Base-by-base conservation (phyloP, 768 basidiomycete species). In the Panus rudis region DNA sequence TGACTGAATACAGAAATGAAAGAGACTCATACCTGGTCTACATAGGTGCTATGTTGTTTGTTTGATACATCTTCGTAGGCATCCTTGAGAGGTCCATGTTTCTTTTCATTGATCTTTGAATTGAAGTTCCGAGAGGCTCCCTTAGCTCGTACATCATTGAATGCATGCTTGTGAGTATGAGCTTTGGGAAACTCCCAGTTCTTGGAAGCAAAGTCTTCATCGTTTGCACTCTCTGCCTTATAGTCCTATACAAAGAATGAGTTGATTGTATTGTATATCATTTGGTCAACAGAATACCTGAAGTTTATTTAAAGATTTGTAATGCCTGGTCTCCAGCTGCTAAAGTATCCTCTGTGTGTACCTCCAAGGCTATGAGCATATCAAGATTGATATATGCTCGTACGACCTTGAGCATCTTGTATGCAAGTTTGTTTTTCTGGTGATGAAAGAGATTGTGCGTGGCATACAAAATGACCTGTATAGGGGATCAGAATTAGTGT, bases 321-420 rank as follows among this genome's bases (percentile, higher is more conserved):
- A 3, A 3, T 62, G 39, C 30, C 53, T 57, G 8, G 41, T 37
- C 25, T 39, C 22, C 3, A 57, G 37, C 47, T 6, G 2, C 19
- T 39, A 67, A 41, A 2, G 61, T 65, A 0, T 48, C 41, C 2
- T 56, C 47, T 0, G 61, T 64, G 23, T 68, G 66, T 20, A 64
- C 50, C 20, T 65, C 57, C 0, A 69, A 47, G 0, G 53, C 50
- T 3, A 58, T 16, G 37, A 51, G 61, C 40, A 62, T 56, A 28
- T 64, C 55, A 3, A 67, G 45, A 21, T 59, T 52, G 1, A 63
- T 35, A 39, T 64, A 69, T 23, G 51, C 56, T 5, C 56, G 52
- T 3, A 69, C 41, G 11, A 62, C 46, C 10, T 51, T 32, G 1
- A 69, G 48, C 10, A 69, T 46, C 1, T 26, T 6, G 46, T 58